Evolutionary conservation across 306 rosid species (phyloP), one percentile per base, ranked within the genome.

Genomic region (Myrica gale): DNA sequence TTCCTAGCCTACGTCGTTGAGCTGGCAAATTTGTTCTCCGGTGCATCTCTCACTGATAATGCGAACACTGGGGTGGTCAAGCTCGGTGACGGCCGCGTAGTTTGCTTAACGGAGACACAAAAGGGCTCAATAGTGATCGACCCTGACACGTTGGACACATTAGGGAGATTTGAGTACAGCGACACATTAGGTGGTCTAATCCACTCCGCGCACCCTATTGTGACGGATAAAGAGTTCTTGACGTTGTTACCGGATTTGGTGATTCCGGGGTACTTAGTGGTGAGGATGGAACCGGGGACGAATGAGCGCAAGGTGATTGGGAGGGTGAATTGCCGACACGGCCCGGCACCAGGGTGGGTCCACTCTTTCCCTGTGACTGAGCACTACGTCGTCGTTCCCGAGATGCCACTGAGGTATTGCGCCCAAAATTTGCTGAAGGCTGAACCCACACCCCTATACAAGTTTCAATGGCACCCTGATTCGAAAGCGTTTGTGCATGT

Each of bases 171-270:
- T 45, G 91, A 89, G 83, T 95, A 89, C n/a, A 88, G 83, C 71
- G 99, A 95, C 42, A 75, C 90, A 0, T 69, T 95, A 37, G 97
- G 99, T 1, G 99, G 99, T 8, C 52, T 95, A 39, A 87, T 95
- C 17, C 99, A 95, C 78, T 89, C 99, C 0, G 97, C 99, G 0
- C 99, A 95, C 69, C 97, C 99, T 0, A 83, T 95, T 13, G 99
- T 95, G 78, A 95, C 97, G 0, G 96, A 89, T 3, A 15, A 67
- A 0, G 99, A 95, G 73, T 92, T 95, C 68, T 9, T 92, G 66
- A 89, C 99, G 5, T 60, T 95, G 69, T 44, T 95, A 57, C 99
- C 99, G 0, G 97, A 95, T 79, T 70, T 95, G 77, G 39, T 95
- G 9, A 95, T 74, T 44, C 90, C 97, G 0, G 97, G 97, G 0